A percentile compares a stretch with the other conserved stretches of the same genome.
phyloP scores from a whole-genome alignment of 345 rosid species.

The Eucalyptus sideroxylon region DNA sequence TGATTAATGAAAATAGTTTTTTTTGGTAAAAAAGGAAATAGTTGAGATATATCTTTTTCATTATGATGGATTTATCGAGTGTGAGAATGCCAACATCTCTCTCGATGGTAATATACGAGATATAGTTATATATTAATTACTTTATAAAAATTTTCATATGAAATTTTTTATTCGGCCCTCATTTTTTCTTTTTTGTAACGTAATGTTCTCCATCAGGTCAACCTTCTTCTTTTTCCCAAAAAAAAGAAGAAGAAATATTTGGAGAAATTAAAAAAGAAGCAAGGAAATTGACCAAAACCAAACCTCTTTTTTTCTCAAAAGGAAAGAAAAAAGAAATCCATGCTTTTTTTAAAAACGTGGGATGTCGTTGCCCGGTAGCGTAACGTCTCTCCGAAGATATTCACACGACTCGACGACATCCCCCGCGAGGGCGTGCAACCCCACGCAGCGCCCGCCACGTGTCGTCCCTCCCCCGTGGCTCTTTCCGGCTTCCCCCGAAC shows the following conservation, averaged over 20 bases:
- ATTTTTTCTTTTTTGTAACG: not conserved
- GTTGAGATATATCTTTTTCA: not conserved
- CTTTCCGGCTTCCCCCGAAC: not conserved
- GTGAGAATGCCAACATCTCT: fast-evolving
- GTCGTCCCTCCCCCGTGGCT: not conserved
- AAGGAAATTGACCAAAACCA: not conserved
- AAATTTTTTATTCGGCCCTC: not conserved
- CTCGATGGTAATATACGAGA: no score
- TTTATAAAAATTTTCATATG: not conserved
- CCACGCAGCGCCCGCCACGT: not conserved
- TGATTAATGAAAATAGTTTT: fast-evolving
- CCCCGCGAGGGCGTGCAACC: not conserved
- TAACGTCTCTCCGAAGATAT: slow-evolving; percentile 51
- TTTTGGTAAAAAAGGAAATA: fast-evolving
- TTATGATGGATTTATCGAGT: fast-evolving
- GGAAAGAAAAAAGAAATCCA: not conserved
- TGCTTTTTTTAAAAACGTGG: not conserved
- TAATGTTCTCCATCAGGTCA: not conserved
- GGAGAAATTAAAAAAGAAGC: not conserved
- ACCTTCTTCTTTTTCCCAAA: not conserved
- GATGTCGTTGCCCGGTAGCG: slow-evolving; percentile 5
- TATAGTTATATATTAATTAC: not conserved
- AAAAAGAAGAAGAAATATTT: not conserved
- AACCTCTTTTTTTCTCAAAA: not conserved
- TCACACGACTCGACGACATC: slow-evolving; percentile 2